A percentile compares a stretch with the other conserved stretches of the same genome.
These are phyloP conservation scores for Raddia distichophylla DNA, from an alignment of 176 grass and related monocot genomes.

Conservation along the genomic window DNA sequence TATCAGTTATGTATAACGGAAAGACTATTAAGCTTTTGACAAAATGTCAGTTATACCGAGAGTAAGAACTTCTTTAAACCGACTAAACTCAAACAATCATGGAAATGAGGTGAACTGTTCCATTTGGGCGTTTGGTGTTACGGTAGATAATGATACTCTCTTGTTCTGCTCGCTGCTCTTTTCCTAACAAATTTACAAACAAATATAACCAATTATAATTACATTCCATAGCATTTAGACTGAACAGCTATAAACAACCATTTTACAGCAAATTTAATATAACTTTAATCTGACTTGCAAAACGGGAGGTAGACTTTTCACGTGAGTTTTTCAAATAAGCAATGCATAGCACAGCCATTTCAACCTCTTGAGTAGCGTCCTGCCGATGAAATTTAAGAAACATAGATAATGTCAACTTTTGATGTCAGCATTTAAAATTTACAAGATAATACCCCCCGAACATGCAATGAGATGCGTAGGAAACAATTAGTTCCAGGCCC, in stretches of 20 bases:
- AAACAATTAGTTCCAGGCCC: neutral
- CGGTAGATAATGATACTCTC: too few relatives aligned
- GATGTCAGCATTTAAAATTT: neutral
- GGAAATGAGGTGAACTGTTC: too few relatives aligned
- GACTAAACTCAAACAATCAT: too few relatives aligned
- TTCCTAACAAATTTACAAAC: too few relatives aligned
- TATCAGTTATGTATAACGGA: neutral
- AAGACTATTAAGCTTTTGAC: neutral
- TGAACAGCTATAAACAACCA: neutral
- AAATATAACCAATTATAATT: too few relatives aligned
- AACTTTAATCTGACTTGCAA: neutral
- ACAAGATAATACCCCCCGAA: slow-evolving; percentile 1
- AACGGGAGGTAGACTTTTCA: neutral
- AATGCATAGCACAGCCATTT: neutral
- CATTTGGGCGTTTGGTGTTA: too few relatives aligned
- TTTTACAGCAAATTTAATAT: neutral
- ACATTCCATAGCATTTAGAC: neutral
- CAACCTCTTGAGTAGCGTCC: neutral
- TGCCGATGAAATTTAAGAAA: neutral
- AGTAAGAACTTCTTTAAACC: too few relatives aligned
- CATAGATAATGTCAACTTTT: neutral
- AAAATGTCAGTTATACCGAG: too few relatives aligned
- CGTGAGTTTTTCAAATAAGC: neutral
- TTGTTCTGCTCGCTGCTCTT: neutral
- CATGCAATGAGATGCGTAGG: neutral